phyloP scores from a whole-genome alignment of 768 basidiomycete species.

The Boletus subparvulus region DNA sequence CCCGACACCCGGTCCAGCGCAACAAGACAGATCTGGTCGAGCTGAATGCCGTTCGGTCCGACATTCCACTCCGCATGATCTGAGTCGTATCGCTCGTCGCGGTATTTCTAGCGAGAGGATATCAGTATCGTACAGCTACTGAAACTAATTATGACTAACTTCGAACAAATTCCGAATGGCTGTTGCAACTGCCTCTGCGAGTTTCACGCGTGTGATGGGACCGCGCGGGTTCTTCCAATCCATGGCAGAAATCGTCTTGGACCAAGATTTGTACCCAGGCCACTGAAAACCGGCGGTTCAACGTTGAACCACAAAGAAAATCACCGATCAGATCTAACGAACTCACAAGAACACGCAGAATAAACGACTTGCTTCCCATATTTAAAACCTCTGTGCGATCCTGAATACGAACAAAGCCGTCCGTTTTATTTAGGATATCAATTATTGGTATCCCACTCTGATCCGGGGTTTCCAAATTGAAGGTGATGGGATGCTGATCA shows the following conservation, averaged over 20 bases:
- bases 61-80: constrained; percentile 22
- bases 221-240: constrained; percentile 72
- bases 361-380: constrained; percentile 70
- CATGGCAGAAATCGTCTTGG: constrained; percentile 72
- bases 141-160: constrained; percentile 32
- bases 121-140: constrained; percentile 10
- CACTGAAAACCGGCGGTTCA: constrained; percentile 46
- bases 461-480: constrained; percentile 50
- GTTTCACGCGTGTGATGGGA: constrained; percentile 68
- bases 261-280: constrained; percentile 79
- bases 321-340: not conserved
- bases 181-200: constrained; percentile 74
- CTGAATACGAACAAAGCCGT: constrained; percentile 49
- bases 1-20: constrained; percentile 75
- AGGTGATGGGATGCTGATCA: constrained; percentile 53
- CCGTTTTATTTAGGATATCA: constrained; percentile 55
- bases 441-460: constrained; percentile 59
- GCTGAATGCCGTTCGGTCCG: constrained; percentile 24
- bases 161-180: constrained; percentile 65
- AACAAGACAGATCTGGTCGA: constrained; percentile 50
- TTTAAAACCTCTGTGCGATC: constrained; percentile 58
- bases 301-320: not conserved
- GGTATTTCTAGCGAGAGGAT: constrained; percentile 11
- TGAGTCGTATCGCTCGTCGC: constrained; percentile 6
- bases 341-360: constrained; percentile 68